A percentile compares a stretch with the other conserved stretches of the same genome.
phyloP scores from a whole-genome alignment of 257 asterid species.

The Vinca minor region DNA sequence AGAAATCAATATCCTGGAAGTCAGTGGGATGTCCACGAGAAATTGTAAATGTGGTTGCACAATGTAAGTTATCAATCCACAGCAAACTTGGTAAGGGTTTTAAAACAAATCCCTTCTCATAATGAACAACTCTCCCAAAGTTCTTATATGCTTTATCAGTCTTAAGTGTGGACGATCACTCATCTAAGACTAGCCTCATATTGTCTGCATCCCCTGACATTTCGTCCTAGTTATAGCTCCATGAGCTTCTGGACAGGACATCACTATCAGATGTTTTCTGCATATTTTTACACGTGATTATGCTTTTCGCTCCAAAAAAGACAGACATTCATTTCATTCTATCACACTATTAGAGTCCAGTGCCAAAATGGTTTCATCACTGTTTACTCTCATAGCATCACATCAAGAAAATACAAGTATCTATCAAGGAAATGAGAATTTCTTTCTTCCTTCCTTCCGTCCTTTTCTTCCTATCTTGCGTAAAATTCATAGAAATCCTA shows the following conservation, averaged over 20 bases:
- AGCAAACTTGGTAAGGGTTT: neutral
- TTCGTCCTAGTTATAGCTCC: neutral
- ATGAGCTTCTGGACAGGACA: neutral
- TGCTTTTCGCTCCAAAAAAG: neutral
- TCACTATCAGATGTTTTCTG: neutral
- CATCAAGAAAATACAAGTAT: neutral
- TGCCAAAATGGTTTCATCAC: neutral
- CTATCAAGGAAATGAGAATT: neutral
- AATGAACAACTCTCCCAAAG: neutral
- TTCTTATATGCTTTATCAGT: neutral
- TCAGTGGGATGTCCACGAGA: neutral
- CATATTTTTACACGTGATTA: neutral
- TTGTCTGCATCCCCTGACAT: neutral
- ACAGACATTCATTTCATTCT: neutral
- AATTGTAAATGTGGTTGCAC: neutral
- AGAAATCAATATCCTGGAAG: neutral
- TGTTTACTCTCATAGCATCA: neutral
- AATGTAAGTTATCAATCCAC: neutral
- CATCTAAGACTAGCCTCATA: neutral
- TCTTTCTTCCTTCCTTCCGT: neutral
- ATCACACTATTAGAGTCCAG: neutral
- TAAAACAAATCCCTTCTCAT: neutral
- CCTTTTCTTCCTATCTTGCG: neutral
- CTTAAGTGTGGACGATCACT: neutral
- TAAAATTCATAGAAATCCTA: neutral